These are phyloP conservation scores for Collariella sp. DNA, from an alignment of 495 filamentous ascomycete genomes.

Conservation along the genomic window DNA sequence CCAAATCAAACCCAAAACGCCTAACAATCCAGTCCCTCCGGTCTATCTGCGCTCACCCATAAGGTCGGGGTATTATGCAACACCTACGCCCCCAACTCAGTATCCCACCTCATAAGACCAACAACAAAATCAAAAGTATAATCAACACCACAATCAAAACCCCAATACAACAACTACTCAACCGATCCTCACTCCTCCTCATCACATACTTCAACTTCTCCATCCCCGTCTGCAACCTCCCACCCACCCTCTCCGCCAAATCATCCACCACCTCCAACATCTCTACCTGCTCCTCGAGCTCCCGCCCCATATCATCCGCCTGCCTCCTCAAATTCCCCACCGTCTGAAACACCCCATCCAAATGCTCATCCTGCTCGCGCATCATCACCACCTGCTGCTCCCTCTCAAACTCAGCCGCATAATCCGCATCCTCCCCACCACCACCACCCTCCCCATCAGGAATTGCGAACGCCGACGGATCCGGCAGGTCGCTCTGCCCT, in stretches of 20 bases:
- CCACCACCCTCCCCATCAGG: constrained; percentile 31
- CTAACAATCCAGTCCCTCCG: background rate
- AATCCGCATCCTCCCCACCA: constrained; percentile 58
- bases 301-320: constrained; percentile 89
- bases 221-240: constrained; percentile 75
- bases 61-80: constrained; percentile 6
- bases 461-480: constrained; percentile 59
- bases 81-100: background rate
- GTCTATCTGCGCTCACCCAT: constrained; percentile 1
- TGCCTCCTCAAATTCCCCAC: constrained; percentile 83
- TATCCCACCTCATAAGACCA: constrained; percentile 39
- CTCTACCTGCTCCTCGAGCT: constrained; percentile 86
- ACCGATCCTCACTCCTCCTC: constrained; percentile 81
- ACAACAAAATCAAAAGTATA: constrained; percentile 65
- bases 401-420: constrained; percentile 77
- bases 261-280: constrained; percentile 72
- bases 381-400: constrained; percentile 85
- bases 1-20: background rate
- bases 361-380: constrained; percentile 86
- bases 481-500: constrained; percentile 44
- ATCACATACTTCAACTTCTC: constrained; percentile 77
- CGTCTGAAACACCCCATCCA: constrained; percentile 87
- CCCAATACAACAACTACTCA: constrained; percentile 88
- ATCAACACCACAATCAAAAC: constrained; percentile 78
- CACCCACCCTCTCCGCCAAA: constrained; percentile 76